phyloP scores from a whole-genome alignment of 2,329 filamentous ascomycete species.

The Aspergillus piperis region DNA sequence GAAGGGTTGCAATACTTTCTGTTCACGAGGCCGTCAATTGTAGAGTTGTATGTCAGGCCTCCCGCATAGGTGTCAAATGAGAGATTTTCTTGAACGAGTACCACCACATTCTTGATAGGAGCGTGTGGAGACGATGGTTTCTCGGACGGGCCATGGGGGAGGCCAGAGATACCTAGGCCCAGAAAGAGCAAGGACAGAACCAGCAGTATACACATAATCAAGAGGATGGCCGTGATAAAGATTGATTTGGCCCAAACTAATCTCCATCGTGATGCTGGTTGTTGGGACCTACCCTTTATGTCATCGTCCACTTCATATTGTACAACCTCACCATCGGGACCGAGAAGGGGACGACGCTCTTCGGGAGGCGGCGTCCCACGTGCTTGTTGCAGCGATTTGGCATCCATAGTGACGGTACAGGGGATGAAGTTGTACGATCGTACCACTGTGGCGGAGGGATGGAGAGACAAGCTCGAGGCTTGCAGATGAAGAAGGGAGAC shows the following conservation, averaged over 20 bases:
- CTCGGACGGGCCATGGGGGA: conserved; percentile 4
- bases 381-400: neutral
- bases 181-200: conserved; percentile 12
- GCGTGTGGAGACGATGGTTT: neutral
- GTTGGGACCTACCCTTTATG: neutral
- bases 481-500: neutral
- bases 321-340: neutral
- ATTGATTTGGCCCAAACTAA: neutral
- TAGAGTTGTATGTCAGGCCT: conserved; percentile 40
- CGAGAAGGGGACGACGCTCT: neutral
- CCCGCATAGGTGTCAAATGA: conserved; percentile 46
- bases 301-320: neutral
- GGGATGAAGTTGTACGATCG: neutral
- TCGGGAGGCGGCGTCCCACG: neutral
- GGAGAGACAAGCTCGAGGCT: neutral
- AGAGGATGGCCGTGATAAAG: neutral
- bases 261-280: neutral
- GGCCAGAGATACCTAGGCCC: conserved; percentile 13
- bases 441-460: neutral
- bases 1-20: conserved; percentile 44
- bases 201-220: neutral
- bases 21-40: conserved; percentile 38
- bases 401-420: neutral
- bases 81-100: conserved; percentile 49
- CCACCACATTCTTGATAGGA: conserved; percentile 53